Evolutionary conservation across 768 basidiomycete genomes (phyloP).

Genomic region (Kwoniella sp.): DNA sequence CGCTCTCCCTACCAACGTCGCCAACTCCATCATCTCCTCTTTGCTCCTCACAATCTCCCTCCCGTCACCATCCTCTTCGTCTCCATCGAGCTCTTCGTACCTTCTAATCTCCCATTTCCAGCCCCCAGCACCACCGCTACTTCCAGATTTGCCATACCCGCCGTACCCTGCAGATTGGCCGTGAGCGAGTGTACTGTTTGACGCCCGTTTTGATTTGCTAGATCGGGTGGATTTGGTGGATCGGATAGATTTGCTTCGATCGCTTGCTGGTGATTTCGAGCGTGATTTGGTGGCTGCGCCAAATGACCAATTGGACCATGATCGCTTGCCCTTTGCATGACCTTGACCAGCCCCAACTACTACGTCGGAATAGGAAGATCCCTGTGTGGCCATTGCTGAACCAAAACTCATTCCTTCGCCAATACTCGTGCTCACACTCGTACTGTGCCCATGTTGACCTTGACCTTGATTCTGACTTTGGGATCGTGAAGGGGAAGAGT

Average conservation of each 20-base stretch:
- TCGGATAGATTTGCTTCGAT: constrained; percentile 15
- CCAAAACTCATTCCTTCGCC: constrained; percentile 5
- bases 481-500: not conserved
- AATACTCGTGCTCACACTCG: not conserved
- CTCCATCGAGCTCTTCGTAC: constrained; percentile 9
- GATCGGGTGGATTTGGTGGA: constrained; percentile 8
- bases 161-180: not conserved
- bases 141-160: not conserved
- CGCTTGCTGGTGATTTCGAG: constrained; percentile 4
- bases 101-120: constrained; percentile 11
- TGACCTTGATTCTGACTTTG: not conserved
- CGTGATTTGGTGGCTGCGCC: not conserved
- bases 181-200: not conserved
- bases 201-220: constrained; percentile 11
- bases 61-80: constrained; percentile 19
- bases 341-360: not conserved
- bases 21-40: constrained; percentile 42
- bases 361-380: not conserved
- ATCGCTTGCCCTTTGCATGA: not conserved
- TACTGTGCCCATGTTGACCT: not conserved
- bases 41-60: constrained; percentile 12
- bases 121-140: not conserved
- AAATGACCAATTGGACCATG: not conserved
- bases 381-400: constrained; percentile 13
- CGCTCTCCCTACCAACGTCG: constrained; percentile 39